A percentile compares a stretch with the other conserved stretches of the same genome.
phyloP scores from a whole-genome alignment of 805 yeast species.

The Saturnispora quitensis region DNA sequence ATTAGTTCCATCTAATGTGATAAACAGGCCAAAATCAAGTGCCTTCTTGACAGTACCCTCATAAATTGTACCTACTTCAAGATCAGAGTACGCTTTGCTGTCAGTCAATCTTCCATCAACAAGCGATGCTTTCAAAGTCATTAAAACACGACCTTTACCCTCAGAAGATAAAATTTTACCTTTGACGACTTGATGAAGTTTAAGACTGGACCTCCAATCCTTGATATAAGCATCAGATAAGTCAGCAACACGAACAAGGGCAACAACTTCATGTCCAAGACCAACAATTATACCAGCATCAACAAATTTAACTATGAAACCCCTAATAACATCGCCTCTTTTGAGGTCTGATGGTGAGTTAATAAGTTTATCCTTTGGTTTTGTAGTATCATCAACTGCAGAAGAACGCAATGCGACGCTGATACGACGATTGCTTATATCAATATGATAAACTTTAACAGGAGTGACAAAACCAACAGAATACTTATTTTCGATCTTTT shows the following conservation, averaged over 20 bases:
- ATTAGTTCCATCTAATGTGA: constrained; percentile 65
- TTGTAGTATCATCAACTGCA: constrained; percentile 11
- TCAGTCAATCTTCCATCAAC: constrained; percentile 59
- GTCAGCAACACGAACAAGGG: constrained; percentile 73
- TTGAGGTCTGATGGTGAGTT: constrained; percentile 42
- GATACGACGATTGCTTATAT: constrained; percentile 41
- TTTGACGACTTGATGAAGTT: constrained; percentile 58
- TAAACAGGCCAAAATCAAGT: constrained; percentile 87
- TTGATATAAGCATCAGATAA: constrained; percentile 72
- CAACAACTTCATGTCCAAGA: constrained; percentile 61
- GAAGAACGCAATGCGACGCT: constrained; percentile 53
- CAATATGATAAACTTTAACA: constrained; percentile 45
- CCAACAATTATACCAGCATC: constrained; percentile 73
- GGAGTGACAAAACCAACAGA: constrained; percentile 44
- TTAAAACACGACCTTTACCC: constrained; percentile 53
- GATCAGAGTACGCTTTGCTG: constrained; percentile 55
- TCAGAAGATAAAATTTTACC: constrained; percentile 65
- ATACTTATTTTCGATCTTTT: constrained; percentile 41
- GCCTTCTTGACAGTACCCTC: constrained; percentile 74
- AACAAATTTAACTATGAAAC: constrained; percentile 68
- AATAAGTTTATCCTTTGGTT: constrained; percentile 44
- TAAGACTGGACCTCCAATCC: constrained; percentile 80
- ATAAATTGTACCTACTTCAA: constrained; percentile 57
- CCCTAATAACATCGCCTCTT: constrained; percentile 68
- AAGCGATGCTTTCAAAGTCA: constrained; percentile 76